A percentile compares a stretch with the other conserved stretches of the same genome.
Evolutionary conservation across 2,329 filamentous ascomycete species (phyloP).

Genomic region (Didymosphaeria variabile): DNA sequence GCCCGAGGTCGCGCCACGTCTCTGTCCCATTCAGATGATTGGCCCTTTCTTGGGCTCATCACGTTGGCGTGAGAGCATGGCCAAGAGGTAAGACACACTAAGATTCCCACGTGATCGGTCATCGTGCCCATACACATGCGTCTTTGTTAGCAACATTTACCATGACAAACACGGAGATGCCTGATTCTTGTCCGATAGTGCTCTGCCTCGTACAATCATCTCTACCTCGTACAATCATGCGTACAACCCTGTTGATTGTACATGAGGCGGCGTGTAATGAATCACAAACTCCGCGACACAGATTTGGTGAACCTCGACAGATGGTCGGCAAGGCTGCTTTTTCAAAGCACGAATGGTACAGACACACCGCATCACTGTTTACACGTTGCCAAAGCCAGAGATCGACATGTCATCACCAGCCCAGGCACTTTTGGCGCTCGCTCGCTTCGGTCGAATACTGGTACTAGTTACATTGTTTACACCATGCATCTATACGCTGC

Average conservation of each 20-base stretch:
- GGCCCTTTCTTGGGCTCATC: not conserved
- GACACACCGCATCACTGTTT: no score
- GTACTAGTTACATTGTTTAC: no score
- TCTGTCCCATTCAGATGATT: not conserved
- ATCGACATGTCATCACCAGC: no score
- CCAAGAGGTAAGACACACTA: not conserved
- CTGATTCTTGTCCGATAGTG: not conserved
- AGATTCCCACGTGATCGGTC: not conserved
- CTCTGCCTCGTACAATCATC: not conserved
- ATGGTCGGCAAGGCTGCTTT: no score
- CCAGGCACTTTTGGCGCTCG: no score
- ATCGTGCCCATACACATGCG: not conserved
- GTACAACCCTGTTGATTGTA: not conserved
- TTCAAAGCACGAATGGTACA: no score
- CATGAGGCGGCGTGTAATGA: not conserved
- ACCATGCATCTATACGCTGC: no score
- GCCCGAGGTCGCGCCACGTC: not conserved
- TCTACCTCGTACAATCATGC: not conserved
- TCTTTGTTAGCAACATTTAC: not conserved
- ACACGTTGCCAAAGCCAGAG: no score
- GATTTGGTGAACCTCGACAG: no score
- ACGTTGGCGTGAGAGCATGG: not conserved
- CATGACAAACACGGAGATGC: not conserved
- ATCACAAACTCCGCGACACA: not conserved
- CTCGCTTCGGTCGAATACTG: no score